Evolutionary conservation across 805 yeast species (phyloP).

Genomic region (Torulaspora indica): DNA sequence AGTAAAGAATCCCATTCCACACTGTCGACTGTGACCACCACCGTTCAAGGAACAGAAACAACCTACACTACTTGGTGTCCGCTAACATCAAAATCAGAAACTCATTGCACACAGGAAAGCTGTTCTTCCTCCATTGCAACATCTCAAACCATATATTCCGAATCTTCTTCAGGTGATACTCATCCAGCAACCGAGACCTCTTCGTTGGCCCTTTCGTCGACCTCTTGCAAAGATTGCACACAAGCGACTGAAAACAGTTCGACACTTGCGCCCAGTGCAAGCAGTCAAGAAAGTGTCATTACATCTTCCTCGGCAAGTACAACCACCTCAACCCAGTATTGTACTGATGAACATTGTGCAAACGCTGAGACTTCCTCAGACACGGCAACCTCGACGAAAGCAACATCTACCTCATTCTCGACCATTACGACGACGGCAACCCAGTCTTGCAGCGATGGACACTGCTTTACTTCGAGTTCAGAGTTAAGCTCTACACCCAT

Average conservation of each 20-base stretch:
- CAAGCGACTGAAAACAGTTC: not conserved
- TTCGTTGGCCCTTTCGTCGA: not conserved
- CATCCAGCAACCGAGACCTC: not conserved
- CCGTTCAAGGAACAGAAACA: conserved; percentile 33
- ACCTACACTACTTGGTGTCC: conserved; percentile 38
- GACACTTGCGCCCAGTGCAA: not conserved
- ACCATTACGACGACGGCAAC: not conserved
- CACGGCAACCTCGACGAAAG: not conserved
- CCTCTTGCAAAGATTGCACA: conserved; percentile 1
- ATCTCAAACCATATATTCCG: too few relatives aligned
- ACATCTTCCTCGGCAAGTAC: conserved; percentile 1
- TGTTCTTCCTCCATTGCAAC: too few relatives aligned
- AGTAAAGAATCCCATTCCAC: not conserved
- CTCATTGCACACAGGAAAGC: too few relatives aligned
- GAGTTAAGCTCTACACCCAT: not conserved
- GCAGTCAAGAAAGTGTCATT: not conserved
- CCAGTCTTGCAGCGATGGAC: not conserved
- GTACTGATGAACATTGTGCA: conserved; percentile 2
- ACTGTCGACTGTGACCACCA: conserved; percentile 33
- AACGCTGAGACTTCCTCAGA: not conserved
- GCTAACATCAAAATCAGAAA: conserved; percentile 4
- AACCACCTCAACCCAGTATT: not conserved
- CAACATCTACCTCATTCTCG: not conserved
- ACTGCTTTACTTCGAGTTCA: not conserved
- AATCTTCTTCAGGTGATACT: not conserved